Percentiles rank a stretch among this genome's conserved stretches.
These are phyloP conservation scores for Panus rudis DNA, from an alignment of 768 basidiomycete genomes.

Conservation along the genomic window DNA sequence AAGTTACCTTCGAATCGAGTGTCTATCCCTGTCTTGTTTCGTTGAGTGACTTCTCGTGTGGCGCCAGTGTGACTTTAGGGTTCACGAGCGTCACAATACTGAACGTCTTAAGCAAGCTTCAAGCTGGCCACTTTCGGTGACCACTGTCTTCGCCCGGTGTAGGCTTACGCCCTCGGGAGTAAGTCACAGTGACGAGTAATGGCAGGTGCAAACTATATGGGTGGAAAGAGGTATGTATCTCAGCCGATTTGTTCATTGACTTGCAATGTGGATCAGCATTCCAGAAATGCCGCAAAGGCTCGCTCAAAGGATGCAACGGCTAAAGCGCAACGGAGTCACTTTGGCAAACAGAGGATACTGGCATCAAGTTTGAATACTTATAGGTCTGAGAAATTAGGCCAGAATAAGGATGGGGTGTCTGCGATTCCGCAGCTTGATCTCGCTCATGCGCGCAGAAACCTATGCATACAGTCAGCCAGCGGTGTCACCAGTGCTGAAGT, in stretches of 20 bases:
- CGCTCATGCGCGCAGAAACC: neutral
- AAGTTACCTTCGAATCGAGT: too few relatives aligned
- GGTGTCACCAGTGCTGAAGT: neutral
- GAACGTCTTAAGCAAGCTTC: too few relatives aligned
- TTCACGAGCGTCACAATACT: too few relatives aligned
- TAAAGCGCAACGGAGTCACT: constrained; percentile 52
- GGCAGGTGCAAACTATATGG: constrained; percentile 73
- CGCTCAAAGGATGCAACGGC: constrained; percentile 49
- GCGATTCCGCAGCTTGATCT: neutral
- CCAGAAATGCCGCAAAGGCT: constrained; percentile 52
- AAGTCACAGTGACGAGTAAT: constrained; percentile 34
- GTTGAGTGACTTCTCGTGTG: too few relatives aligned
- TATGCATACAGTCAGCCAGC: neutral
- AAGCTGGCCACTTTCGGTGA: too few relatives aligned
- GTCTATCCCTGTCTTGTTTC: too few relatives aligned
- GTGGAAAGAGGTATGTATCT: constrained; percentile 50
- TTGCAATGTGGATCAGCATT: neutral
- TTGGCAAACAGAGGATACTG: constrained; percentile 51
- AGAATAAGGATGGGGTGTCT: neutral
- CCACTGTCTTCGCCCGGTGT: neutral
- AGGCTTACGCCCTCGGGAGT: neutral
- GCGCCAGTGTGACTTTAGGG: too few relatives aligned
- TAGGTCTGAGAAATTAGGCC: neutral
- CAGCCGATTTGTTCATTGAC: neutral
- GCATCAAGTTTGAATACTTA: constrained; percentile 19